These are phyloP conservation scores for Taphrina deformans DNA, from an alignment of 1,139 yeast genomes.

Conservation along the genomic window DNA sequence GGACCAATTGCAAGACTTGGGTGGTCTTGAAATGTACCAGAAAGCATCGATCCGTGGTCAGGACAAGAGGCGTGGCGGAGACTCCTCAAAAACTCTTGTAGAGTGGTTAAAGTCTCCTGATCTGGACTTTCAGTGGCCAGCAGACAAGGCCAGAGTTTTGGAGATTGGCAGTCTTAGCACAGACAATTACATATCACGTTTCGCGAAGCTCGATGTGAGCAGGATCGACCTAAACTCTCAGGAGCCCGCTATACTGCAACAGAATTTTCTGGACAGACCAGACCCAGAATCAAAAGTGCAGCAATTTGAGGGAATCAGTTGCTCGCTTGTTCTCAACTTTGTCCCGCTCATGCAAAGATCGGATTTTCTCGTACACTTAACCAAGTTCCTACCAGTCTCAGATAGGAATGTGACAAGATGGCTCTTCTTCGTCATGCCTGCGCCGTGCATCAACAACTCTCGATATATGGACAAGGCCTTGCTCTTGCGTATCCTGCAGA, in stretches of 20 bases:
- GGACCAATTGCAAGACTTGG: slow-evolving; percentile 59
- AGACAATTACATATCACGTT: slow-evolving; percentile 30
- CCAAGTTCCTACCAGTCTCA: slow-evolving; percentile 53
- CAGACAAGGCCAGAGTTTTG: slow-evolving; percentile 16
- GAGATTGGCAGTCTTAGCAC: slow-evolving; percentile 35
- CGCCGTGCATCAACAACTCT: slow-evolving; percentile 81
- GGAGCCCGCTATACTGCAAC: slow-evolving; percentile 66
- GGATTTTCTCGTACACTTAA: slow-evolving; percentile 65
- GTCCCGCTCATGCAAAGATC: slow-evolving; percentile 79
- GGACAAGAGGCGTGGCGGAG: slow-evolving; percentile 76
- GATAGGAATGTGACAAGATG: slow-evolving; percentile 41
- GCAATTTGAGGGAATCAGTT: slow-evolving; percentile 66
- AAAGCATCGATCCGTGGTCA: slow-evolving; percentile 85
- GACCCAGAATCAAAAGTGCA: slow-evolving; percentile 17
- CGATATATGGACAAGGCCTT: slow-evolving; percentile 62
- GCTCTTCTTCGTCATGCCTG: slow-evolving; percentile 78
- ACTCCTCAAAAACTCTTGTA: slow-evolving; percentile 72
- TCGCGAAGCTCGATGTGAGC: slow-evolving; percentile 4
- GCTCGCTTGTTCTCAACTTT: slow-evolving; percentile 83
- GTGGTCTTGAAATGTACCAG: slow-evolving; percentile 67
- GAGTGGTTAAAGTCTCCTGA: slow-evolving; percentile 56
- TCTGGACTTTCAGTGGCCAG: background rate
- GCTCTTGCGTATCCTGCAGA: slow-evolving; percentile 53
- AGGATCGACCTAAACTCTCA: slow-evolving; percentile 82
- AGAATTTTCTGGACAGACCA: slow-evolving; percentile 81